Conservation (phyloP, 2,329 filamentous ascomycete species). For the Pleurostoma richardsiae region DNA sequence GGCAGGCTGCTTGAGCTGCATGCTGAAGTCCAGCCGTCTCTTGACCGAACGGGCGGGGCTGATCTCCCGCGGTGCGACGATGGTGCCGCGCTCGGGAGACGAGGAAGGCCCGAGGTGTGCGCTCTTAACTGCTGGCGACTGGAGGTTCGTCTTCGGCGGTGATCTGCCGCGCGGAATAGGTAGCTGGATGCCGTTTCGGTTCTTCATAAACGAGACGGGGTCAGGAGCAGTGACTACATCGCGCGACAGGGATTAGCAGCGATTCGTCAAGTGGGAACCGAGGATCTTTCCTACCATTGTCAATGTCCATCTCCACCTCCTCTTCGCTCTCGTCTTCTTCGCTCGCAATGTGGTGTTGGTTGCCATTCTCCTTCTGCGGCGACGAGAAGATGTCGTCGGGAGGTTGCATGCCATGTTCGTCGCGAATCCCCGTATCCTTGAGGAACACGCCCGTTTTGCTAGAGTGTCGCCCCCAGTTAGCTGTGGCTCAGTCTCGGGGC, state of each 20-base stretch:
- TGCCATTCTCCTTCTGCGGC: conserved; percentile 51
- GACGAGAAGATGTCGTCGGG: conserved; percentile 87
- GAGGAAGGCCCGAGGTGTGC: conserved; percentile 51
- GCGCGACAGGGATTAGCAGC: too few relatives aligned
- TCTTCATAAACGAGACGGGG: conserved; percentile 46
- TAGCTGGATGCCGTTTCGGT: conserved; percentile 42
- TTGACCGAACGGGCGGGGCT: conserved; percentile 37
- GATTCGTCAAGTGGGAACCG: too few relatives aligned
- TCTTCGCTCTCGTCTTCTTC: conserved; percentile 28
- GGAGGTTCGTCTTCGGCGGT: conserved; percentile 58
- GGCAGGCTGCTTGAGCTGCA: conserved; percentile 15
- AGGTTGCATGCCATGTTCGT: conserved; percentile 89
- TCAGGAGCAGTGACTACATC: conserved; percentile 45
- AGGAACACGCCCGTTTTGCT: conserved; percentile 89
- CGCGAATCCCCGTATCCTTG: conserved; percentile 71
- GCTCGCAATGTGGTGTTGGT: conserved; percentile 20
- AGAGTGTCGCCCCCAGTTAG: not conserved
- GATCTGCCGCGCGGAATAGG: conserved; percentile 47
- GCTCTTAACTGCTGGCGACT: conserved; percentile 57
- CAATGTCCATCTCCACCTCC: conserved; percentile 45
- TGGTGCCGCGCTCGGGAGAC: conserved; percentile 38
- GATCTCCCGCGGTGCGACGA: conserved; percentile 20
- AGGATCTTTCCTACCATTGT: conserved; percentile 31
- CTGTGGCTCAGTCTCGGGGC: too few relatives aligned
- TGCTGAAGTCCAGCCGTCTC: conserved; percentile 49